Conservation (phyloP, 2,329 filamentous ascomycete species). For the Bisporella sp. region DNA sequence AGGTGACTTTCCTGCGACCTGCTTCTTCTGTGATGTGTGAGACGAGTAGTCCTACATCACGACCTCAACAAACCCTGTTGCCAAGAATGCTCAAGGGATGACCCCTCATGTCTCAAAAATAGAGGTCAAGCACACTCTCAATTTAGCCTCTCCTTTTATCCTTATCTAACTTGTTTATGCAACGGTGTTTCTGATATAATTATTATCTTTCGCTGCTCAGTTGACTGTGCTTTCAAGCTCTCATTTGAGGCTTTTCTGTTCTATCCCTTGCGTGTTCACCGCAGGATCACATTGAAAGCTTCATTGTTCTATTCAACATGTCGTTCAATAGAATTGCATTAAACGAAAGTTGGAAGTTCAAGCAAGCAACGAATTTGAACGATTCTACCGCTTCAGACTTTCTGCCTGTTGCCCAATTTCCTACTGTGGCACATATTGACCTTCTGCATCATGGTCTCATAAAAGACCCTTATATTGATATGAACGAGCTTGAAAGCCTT, state of each 20-base stretch:
- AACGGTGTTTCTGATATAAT: too few species aligned
- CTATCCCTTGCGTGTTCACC: not conserved
- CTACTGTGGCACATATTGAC: constrained; percentile 59
- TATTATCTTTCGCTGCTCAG: too few species aligned
- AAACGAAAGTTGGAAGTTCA: constrained; percentile 51
- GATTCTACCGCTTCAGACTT: constrained; percentile 10
- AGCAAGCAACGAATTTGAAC: constrained; percentile 34
- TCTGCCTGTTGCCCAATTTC: constrained; percentile 36
- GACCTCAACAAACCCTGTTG: too few species aligned
- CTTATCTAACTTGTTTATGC: too few species aligned
- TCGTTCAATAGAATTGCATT: constrained; percentile 32
- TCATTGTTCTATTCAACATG: not conserved
- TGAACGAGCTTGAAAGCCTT: constrained; percentile 52
- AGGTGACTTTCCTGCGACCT: too few species aligned
- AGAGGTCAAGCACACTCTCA: too few species aligned
- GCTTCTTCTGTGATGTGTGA: too few species aligned
- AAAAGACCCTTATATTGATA: constrained; percentile 50
- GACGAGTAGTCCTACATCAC: too few species aligned
- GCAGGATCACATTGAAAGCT: not conserved
- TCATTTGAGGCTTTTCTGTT: not conserved
- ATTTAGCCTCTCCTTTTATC: too few species aligned
- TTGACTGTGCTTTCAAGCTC: not conserved
- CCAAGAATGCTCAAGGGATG: too few species aligned
- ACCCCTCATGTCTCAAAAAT: too few species aligned
- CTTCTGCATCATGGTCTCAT: constrained; percentile 51